Evolutionary conservation across 768 basidiomycete genomes (phyloP).

Genomic region (Pilatotrama ljubarskyi): DNA sequence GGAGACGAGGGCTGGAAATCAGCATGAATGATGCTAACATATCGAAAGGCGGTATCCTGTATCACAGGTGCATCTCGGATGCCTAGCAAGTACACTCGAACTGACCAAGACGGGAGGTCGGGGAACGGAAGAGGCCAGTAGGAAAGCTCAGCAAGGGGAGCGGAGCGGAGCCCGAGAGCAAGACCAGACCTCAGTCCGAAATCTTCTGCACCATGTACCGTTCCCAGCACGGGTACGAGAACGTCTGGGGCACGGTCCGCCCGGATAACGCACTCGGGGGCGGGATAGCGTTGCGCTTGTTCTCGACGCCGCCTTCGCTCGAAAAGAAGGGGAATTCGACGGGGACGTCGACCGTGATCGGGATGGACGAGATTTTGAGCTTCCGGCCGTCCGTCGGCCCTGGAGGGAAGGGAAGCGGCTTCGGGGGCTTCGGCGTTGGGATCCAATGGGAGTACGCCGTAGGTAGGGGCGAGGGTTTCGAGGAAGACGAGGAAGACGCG

Average conservation of each 20-base stretch:
- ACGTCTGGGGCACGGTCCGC: slow-evolving; percentile 37
- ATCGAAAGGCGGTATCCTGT: no score
- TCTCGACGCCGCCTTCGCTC: slow-evolving; percentile 32
- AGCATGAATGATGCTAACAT: no score
- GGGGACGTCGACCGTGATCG: slow-evolving; percentile 41
- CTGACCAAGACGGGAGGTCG: no score
- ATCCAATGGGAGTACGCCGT: slow-evolving; percentile 35
- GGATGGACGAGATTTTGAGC: slow-evolving; percentile 52
- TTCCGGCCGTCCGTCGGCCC: slow-evolving; percentile 52
- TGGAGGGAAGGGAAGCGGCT: slow-evolving; percentile 54
- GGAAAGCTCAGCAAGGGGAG: no score
- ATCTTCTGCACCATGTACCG: slow-evolving; percentile 53
- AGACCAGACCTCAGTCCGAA: slow-evolving; percentile 20
- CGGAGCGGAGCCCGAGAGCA: no score
- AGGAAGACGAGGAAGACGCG: slow-evolving; percentile 15
- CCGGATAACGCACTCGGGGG: slow-evolving; percentile 31
- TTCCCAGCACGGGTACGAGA: slow-evolving; percentile 65
- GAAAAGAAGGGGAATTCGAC: slow-evolving; percentile 16
- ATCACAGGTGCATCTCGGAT: no score
- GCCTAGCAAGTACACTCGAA: no score
- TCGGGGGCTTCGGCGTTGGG: slow-evolving; percentile 42
- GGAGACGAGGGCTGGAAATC: no score
- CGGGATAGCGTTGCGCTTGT: slow-evolving; percentile 31
- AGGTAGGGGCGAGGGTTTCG: not conserved
- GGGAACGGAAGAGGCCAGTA: no score